These are phyloP conservation scores for Pseudogymnoascus destructans DNA, from an alignment of 2,329 filamentous ascomycete species.

Conservation along the genomic window DNA sequence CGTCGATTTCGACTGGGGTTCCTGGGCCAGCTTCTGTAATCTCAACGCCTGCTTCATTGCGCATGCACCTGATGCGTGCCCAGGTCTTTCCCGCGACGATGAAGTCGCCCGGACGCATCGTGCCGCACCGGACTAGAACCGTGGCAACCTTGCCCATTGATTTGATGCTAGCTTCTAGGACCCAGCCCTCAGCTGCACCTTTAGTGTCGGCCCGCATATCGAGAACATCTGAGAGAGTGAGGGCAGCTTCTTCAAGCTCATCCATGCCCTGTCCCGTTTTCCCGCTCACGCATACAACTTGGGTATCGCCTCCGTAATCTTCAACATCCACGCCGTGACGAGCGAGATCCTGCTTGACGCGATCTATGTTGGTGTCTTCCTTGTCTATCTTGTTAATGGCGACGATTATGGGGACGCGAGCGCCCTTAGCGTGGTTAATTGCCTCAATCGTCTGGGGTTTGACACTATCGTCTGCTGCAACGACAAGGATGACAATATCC, in stretches of 20 bases:
- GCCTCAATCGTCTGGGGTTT: conserved; percentile 96
- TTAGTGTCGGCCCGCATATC: conserved; percentile 73
- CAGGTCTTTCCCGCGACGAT: conserved; percentile 83
- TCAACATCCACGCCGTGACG: conserved; percentile 80
- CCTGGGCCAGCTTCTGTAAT: conserved; percentile 69
- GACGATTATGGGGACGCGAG: conserved; percentile 89
- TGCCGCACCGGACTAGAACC: conserved; percentile 77
- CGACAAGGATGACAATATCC: conserved; percentile 90
- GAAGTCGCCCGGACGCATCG: conserved; percentile 64
- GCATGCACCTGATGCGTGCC: conserved; percentile 70
- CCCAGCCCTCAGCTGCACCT: conserved; percentile 78
- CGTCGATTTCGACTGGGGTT: conserved; percentile 81
- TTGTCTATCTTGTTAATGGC: conserved; percentile 98
- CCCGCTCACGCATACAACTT: conserved; percentile 81
- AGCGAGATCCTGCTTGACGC: conserved; percentile 78
- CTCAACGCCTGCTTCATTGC: conserved; percentile 68
- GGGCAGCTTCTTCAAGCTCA: conserved; percentile 80
- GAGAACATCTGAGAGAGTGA: conserved; percentile 76
- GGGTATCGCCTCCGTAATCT: conserved; percentile 87
- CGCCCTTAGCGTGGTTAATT: conserved; percentile 77
- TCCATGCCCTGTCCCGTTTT: conserved; percentile 89
- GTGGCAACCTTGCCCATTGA: conserved; percentile 74
- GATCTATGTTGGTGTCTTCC: conserved; percentile 63
- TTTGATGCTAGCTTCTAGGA: conserved; percentile 85
- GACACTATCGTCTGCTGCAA: conserved; percentile 92